These are phyloP conservation scores for Rhodotorula mucilaginosa DNA, from an alignment of 1,284 basidiomycete genomes.

Conservation along the genomic window DNA sequence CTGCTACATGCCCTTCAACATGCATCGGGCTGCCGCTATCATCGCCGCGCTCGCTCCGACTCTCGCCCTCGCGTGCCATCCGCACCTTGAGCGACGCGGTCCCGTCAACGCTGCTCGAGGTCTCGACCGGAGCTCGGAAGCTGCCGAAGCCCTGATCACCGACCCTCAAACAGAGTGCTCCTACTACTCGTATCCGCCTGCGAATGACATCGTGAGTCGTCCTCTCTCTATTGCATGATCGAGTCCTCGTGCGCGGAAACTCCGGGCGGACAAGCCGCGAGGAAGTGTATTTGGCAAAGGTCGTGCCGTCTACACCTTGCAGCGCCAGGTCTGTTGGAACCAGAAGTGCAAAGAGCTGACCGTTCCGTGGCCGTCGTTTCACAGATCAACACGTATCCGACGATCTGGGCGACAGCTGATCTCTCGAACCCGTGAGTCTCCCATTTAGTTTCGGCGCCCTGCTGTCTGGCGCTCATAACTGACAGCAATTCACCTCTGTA, in stretches of 20 bases:
- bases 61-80: neutral
- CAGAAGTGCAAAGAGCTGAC: neutral
- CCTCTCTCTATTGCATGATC: neutral
- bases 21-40: neutral
- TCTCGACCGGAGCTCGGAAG: slow-evolving; percentile 17
- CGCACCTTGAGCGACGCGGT: neutral
- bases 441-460: neutral
- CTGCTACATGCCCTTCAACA: neutral
- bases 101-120: slow-evolving; percentile 4
- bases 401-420: slow-evolving; percentile 23
- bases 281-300: neutral
- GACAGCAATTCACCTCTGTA: neutral
- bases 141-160: slow-evolving; percentile 12
- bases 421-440: slow-evolving; percentile 16
- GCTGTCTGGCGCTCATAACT: too few species aligned
- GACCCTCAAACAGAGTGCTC: slow-evolving; percentile 16
- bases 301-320: neutral
- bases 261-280: neutral
- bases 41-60: neutral
- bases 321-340: neutral
- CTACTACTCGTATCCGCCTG: slow-evolving; percentile 19
- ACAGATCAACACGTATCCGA: slow-evolving; percentile 22
- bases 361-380: too few species aligned
- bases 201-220: slow-evolving; percentile 14
- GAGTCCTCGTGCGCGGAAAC: neutral